These are phyloP conservation scores for Aspergillus fructus DNA, from an alignment of 2,329 filamentous ascomycete species.

Conservation along the genomic window DNA sequence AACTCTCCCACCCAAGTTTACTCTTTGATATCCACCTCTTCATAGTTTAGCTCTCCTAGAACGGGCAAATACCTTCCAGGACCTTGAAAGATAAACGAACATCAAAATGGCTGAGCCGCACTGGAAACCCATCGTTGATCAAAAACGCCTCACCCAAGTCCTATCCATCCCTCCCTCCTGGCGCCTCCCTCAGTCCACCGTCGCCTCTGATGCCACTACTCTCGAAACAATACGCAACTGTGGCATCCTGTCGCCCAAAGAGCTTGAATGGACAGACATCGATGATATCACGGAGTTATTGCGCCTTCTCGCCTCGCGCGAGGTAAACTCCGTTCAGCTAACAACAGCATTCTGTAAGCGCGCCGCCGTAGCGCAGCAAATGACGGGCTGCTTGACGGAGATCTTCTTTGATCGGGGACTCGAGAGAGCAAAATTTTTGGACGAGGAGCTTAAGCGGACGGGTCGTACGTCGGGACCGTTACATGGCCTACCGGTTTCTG, in stretches of 20 bases:
- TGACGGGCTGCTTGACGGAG: constrained; percentile 21
- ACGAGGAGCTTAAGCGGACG: constrained; percentile 51
- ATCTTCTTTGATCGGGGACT: constrained; percentile 57
- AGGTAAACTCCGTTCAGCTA: constrained; percentile 14
- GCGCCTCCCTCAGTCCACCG: constrained; percentile 18
- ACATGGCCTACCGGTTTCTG: constrained; percentile 59
- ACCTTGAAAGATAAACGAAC: neutral
- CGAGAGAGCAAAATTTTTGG: constrained; percentile 47
- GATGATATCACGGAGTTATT: constrained; percentile 19
- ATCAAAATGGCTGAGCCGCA: constrained; percentile 6
- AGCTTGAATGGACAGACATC: constrained; percentile 24
- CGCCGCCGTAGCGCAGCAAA: constrained; percentile 21
- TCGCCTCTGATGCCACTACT: constrained; percentile 9
- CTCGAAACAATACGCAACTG: constrained; percentile 20
- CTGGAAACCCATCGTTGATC: constrained; percentile 22
- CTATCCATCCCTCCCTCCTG: constrained; percentile 22
- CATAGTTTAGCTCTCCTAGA: neutral
- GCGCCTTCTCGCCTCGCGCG: constrained; percentile 11
- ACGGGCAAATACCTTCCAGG: neutral
- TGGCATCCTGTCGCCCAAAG: constrained; percentile 19
- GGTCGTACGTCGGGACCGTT: constrained; percentile 60
- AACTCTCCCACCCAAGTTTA: neutral
- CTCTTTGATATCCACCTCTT: neutral
- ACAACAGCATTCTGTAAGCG: constrained; percentile 23
- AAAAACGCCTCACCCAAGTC: constrained; percentile 21